Conservation (phyloP, 768 basidiomycete species). For the Mycena pura region DNA sequence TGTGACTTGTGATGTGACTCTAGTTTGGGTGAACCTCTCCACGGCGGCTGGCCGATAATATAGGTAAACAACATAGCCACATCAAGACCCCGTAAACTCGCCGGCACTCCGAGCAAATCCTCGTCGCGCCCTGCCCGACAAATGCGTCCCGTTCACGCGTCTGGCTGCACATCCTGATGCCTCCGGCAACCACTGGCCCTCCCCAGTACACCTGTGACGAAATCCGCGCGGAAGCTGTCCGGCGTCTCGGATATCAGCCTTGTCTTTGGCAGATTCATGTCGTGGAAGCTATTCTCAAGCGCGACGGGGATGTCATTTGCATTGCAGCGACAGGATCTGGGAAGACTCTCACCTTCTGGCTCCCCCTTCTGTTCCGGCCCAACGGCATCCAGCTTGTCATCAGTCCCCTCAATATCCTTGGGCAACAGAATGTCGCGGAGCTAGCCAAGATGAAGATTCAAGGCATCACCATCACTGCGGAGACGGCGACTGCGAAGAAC, state of each 20-base stretch:
- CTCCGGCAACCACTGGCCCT: background rate
- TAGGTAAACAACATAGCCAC: too few species aligned
- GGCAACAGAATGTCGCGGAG: conserved; percentile 32
- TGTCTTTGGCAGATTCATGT: conserved; percentile 23
- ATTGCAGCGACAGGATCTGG: conserved; percentile 37
- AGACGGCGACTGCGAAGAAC: conserved; percentile 18
- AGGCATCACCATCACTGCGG: conserved; percentile 25
- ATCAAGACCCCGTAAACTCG: background rate
- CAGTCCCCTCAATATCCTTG: conserved; percentile 30
- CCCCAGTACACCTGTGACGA: background rate
- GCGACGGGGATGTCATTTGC: conserved; percentile 30
- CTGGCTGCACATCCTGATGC: too few species aligned
- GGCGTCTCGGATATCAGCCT: conserved; percentile 2
- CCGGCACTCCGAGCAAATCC: background rate
- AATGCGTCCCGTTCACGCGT: background rate
- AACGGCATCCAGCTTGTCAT: conserved; percentile 13
- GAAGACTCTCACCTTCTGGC: conserved; percentile 41
- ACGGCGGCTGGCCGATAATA: background rate
- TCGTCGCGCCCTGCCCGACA: background rate
- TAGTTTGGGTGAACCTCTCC: background rate
- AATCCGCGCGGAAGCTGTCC: background rate
- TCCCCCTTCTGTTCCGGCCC: conserved; percentile 33
- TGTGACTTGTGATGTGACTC: background rate
- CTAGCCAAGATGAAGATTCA: conserved; percentile 23
- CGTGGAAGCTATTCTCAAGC: conserved; percentile 20